phyloP scores from a whole-genome alignment of 441 rosid species.

The Dalechampia spathulata region DNA sequence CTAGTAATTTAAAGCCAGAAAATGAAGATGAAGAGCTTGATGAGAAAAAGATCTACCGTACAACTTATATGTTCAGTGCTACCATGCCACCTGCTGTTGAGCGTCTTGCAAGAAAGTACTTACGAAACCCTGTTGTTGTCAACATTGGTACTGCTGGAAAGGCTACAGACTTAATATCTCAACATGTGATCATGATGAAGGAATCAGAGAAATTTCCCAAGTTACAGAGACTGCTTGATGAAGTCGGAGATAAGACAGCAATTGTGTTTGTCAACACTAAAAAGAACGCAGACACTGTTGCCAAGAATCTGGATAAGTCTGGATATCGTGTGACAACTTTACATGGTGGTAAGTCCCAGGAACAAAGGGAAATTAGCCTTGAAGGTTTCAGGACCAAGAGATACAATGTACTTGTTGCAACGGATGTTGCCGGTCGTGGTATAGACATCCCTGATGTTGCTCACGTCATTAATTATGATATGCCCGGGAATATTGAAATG shows the following conservation, averaged over 20 bases:
- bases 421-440: conserved; percentile 90
- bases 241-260: conserved; percentile 77
- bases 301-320: conserved; percentile 79
- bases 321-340: conserved; percentile 89
- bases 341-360: conserved; percentile 95
- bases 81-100: conserved; percentile 96
- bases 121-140: conserved; percentile 93
- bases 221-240: conserved; percentile 71
- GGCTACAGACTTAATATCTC: conserved; percentile 78
- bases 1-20: conserved; percentile 89
- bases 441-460: conserved; percentile 97
- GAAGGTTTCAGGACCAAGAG: conserved; percentile 85
- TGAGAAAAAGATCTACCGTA: conserved; percentile 76
- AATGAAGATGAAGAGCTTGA: conserved; percentile 99
- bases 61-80: conserved; percentile 96
- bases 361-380: conserved; percentile 84
- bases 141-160: conserved; percentile 94
- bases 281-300: conserved; percentile 54
- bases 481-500: conserved; percentile 84
- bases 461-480: conserved; percentile 84
- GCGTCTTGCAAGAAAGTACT: conserved; percentile 85
- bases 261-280: conserved; percentile 93
- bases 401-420: conserved; percentile 85
- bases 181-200: conserved; percentile 74
- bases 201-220: conserved; percentile 64